Base-by-base conservation (phyloP, 2,329 filamentous ascomycete genomes). In the Verruconis gallopava region DNA sequence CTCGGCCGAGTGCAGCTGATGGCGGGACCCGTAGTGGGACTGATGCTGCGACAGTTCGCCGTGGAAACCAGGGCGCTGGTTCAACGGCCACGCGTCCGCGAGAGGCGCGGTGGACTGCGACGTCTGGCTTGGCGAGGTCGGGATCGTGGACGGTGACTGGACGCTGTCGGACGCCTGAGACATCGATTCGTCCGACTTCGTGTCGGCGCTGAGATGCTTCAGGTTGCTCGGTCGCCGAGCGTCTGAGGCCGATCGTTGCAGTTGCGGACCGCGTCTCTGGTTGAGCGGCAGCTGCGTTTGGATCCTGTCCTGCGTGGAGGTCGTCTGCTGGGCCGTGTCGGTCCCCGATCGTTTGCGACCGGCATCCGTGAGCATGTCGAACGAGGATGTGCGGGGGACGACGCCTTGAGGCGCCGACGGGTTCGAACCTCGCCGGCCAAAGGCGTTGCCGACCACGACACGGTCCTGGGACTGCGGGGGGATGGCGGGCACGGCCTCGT, bases 41-140 rank as follows among this genome's bases (percentile, higher is more conserved):
- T n/a, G n/a, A n/a, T n/a, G n/a, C n/a, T n/a, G n/a, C n/a, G n/a
- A n/a, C n/a, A n/a, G n/a, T n/a, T n/a, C n/a, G n/a, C n/a, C n/a
- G n/a, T n/a, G n/a, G n/a, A n/a, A n/a, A 4, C 17, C 40, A 14
- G 4, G 6, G 5, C 37, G 30, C 11, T 18, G 40, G 5, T 20
- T 43, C 21, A 43, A 25, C 30, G 40, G 40, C 40, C 40, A 43
- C 9, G 17, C 11, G 3, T 36, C 39, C 15, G 30, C 34, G 12
- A 9, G 11, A 14, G 39, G 28, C 12, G 39, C 34, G 9, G 9
- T 35, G 3, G 30, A 32, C 39, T 40, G 25, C 25, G 14, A 30
- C 11, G 25, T n/a, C n/a, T 30, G 25, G n/a, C 25, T 30, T 9
- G 25, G 6, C 6, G 25, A n/a, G 9, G 25, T 30, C n/a, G 25